Evolutionary conservation across 1,139 yeast species (phyloP).

Genomic region (Lodderomyces jiufengensis): DNA sequence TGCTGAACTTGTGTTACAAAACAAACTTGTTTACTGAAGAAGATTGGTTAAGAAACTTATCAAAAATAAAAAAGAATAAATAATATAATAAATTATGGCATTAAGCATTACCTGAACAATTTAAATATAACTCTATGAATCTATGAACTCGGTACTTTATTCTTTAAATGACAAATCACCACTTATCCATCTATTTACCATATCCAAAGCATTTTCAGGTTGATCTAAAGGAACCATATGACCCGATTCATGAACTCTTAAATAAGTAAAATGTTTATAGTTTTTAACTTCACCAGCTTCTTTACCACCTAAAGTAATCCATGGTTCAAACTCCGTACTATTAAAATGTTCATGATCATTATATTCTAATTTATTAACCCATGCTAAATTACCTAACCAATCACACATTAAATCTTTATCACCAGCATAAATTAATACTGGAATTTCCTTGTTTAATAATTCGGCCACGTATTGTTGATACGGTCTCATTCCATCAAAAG

Average conservation of each 20-base stretch:
- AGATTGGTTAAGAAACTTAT: constrained; percentile 35
- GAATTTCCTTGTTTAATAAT: constrained; percentile 53
- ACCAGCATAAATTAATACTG: constrained; percentile 76
- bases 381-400: constrained; percentile 82
- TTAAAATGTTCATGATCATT: constrained; percentile 50
- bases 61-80: constrained; percentile 36
- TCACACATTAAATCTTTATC: constrained; percentile 82
- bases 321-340: constrained; percentile 32
- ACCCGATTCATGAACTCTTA: constrained; percentile 44
- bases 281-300: constrained; percentile 45
- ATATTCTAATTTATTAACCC: constrained; percentile 70
- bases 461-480: constrained; percentile 63
- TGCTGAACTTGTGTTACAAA: constrained; percentile 33
- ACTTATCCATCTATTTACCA: constrained; percentile 42
- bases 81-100: constrained; percentile 10
- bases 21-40: constrained; percentile 25
- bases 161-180: constrained; percentile 24
- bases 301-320: constrained; percentile 32
- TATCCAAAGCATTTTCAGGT: constrained; percentile 40
- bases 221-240: constrained; percentile 50
- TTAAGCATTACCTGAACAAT: too few relatives aligned
- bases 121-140: too few relatives aligned
- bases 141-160: too few relatives aligned
- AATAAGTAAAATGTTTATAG: constrained; percentile 40
- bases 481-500: constrained; percentile 68